Evolutionary conservation across 257 asterid genomes (phyloP).

Genomic region (Solanum infundibuliforme): DNA sequence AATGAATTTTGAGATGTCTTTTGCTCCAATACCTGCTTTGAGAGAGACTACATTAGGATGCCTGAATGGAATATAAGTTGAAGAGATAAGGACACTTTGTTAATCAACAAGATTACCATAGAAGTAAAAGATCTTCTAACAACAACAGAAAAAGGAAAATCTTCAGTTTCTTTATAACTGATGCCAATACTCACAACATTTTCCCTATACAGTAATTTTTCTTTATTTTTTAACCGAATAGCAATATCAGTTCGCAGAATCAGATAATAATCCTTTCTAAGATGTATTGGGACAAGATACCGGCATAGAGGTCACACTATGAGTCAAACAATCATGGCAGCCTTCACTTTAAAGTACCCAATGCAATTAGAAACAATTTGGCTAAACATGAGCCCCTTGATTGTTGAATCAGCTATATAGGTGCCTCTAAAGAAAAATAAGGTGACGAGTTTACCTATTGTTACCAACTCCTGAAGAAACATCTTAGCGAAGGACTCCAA

Average conservation of each 20-base stretch:
- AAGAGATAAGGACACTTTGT: neutral
- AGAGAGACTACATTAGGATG: constrained; percentile 8
- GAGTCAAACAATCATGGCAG: neutral
- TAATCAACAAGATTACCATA: neutral
- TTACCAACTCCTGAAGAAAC: constrained; percentile 46
- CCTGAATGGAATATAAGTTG: neutral
- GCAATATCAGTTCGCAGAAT: neutral
- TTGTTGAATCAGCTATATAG: neutral
- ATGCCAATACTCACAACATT: neutral
- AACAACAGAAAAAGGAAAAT: neutral
- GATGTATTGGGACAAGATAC: neutral
- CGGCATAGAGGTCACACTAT: neutral
- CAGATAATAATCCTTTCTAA: neutral
- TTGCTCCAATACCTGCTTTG: constrained; percentile 44
- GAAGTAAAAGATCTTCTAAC: neutral
- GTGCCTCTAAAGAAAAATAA: neutral
- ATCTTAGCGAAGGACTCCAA: constrained; percentile 52
- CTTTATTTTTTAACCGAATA: neutral
- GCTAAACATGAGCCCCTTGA: neutral
- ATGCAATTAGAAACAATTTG: neutral
- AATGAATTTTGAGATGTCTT: constrained; percentile 50
- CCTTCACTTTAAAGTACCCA: neutral
- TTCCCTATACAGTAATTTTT: neutral
- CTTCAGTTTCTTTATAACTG: neutral
- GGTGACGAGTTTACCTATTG: constrained; percentile 36